phyloP scores from a whole-genome alignment of 371 early-diverging fungal species.

The Saksenaea vasiformis region DNA sequence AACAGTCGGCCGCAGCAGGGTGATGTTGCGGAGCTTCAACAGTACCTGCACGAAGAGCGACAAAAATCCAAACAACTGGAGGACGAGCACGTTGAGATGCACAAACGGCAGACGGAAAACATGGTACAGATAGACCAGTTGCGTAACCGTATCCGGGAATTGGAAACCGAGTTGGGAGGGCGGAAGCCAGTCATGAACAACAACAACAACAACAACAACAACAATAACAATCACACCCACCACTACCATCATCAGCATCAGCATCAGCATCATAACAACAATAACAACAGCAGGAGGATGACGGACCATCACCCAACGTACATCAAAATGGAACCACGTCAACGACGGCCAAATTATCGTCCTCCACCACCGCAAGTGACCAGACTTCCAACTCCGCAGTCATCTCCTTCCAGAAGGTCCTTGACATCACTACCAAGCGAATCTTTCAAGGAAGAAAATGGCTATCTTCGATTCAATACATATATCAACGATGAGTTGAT shows the following conservation, averaged over 20 bases:
- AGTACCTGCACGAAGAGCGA: conserved; percentile 26
- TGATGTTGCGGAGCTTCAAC: conserved; percentile 20
- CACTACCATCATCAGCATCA: conserved; percentile 11
- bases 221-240: conserved; percentile 17
- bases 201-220: conserved; percentile 23
- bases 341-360: background rate
- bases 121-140: conserved; percentile 25
- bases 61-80: conserved; percentile 31
- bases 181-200: conserved; percentile 16
- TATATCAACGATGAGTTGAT: conserved; percentile 34
- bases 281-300: conserved; percentile 5
- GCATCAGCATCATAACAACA: conserved; percentile 8
- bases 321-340: background rate
- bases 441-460: conserved; percentile 35
- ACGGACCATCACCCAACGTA: background rate
- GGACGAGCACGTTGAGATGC: conserved; percentile 27
- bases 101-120: conserved; percentile 30
- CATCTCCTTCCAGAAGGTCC: conserved; percentile 2
- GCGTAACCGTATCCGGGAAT: conserved; percentile 16
- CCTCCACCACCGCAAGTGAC: background rate
- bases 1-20: conserved; percentile 21
- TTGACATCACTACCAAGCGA: background rate
- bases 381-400: conserved; percentile 10
- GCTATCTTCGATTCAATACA: conserved; percentile 36
- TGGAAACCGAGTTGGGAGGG: conserved; percentile 28